Evolutionary conservation across 1,139 yeast genomes (phyloP).

Genomic region (Zhuliangozyma parablackwelliae): DNA sequence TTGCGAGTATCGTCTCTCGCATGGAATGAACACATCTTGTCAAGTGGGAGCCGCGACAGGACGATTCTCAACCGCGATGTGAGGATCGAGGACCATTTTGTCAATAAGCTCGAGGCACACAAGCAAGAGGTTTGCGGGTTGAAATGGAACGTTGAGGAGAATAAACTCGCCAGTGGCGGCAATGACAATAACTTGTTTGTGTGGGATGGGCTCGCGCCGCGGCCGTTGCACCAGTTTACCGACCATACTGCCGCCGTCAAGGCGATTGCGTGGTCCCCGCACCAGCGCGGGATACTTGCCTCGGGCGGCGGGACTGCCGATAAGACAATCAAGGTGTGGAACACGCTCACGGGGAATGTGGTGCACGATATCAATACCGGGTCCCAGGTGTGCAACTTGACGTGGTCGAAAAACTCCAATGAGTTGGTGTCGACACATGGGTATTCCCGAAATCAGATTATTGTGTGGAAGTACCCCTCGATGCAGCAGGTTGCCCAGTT

Average conservation of each 20-base stretch:
- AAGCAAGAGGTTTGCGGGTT: conserved; percentile 96
- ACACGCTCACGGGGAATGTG: conserved; percentile 72
- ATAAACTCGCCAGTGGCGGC: conserved; percentile 87
- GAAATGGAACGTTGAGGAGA: conserved; percentile 87
- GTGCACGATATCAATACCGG: conserved; percentile 85
- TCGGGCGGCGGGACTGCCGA: conserved; percentile 98
- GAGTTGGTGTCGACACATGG: conserved; percentile 96
- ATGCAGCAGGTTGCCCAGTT: conserved; percentile 91
- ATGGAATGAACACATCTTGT: conserved; percentile 88
- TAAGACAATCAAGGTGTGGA: conserved; percentile 87
- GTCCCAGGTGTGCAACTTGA: conserved; percentile 89
- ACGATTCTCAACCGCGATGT: conserved; percentile 88
- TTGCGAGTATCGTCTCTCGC: conserved; percentile 83
- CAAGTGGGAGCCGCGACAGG: conserved; percentile 86
- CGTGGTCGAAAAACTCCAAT: conserved; percentile 90
- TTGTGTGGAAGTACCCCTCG: conserved; percentile 91
- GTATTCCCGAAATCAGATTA: conserved; percentile 83
- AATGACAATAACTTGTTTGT: conserved; percentile 82
- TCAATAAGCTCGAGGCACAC: conserved; percentile 68
- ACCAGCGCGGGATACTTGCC: conserved; percentile 87
- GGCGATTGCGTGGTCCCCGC: conserved; percentile 97
- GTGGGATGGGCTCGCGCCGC: conserved; percentile 78
- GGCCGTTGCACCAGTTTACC: conserved; percentile 67
- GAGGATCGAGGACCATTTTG: conserved; percentile 77
- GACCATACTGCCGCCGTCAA: conserved; percentile 95